Evolutionary conservation across 2,329 filamentous ascomycete species (phyloP), one percentile per base, ranked within the genome.

Genomic region (Aspergillus cejpii): DNA sequence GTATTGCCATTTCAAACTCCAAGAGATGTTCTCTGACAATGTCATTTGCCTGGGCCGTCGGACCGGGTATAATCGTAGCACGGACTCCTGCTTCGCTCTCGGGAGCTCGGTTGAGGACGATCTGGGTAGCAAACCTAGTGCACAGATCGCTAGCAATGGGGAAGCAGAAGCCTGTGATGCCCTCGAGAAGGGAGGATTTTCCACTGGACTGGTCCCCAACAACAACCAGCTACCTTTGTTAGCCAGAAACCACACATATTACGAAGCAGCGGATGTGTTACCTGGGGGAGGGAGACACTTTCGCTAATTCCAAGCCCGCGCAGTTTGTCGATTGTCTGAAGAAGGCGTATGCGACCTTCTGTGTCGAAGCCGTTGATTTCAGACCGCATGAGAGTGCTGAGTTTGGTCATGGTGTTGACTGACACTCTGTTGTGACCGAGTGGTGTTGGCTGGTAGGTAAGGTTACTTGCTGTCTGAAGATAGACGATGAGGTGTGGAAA

Each of bases 121-220:
- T 62, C 29, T 65, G 57, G 0, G 62, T 65, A 5, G 56, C 54
- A 17, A 64, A 65, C 5, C 61, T 47, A 2, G 63, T 65, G 43
- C 61, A 65, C 1, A 65, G 52, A 4, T 54, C 56, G 28, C 50
- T 58, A 2, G 54, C 55, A 5, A 56, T 45, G 12, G 63, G 60
- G 21, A 65, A 63, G 0, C 62, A 50, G 2, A 65, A 44, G 1
- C 56, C 53, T 2, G 59, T 65, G 1, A 66, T 11, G 0, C 52
- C 58, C 44, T 65, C 60, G 1, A 65, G 54, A 2, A 63, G 47
- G 1, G 62, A 64, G 5, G 53, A 58, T 29, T 66, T 66, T 1
- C 63, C 63, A 47, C 56, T 61, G 6, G 59, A 62, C 33, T 65
- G 61, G 43, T 66, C 61, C 6, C 63, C 62, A 3, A 63, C 58